phyloP scores from a whole-genome alignment of 352 stramenopile species.

The Globisporangium perplexum region DNA sequence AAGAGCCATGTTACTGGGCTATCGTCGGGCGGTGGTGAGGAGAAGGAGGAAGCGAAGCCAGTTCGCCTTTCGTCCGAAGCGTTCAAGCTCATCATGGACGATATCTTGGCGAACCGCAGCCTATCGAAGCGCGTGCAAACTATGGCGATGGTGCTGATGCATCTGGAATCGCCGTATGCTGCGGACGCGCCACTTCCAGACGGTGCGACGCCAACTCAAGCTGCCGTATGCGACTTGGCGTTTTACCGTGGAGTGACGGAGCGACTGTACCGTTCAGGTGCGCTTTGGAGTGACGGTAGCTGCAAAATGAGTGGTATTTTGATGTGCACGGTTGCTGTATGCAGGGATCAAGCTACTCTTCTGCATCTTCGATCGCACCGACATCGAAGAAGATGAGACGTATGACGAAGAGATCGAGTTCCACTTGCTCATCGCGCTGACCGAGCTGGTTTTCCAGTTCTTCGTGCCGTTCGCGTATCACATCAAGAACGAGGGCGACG shows the following conservation, averaged over 20 bases:
- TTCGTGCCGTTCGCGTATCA: slow-evolving; percentile 38
- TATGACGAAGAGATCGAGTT: slow-evolving; percentile 76
- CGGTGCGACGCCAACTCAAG: slow-evolving; percentile 15
- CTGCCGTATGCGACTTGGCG: slow-evolving; percentile 21
- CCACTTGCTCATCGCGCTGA: slow-evolving; percentile 46
- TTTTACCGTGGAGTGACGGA: slow-evolving; percentile 33
- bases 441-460: slow-evolving; percentile 56
- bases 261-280: slow-evolving; percentile 39
- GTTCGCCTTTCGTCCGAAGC: slow-evolving; percentile 21
- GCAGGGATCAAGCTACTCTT: slow-evolving; percentile 57
- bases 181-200: slow-evolving; percentile 13
- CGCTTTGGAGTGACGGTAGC: slow-evolving; percentile 2
- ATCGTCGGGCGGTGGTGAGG: neutral
- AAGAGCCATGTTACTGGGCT: slow-evolving; percentile 1
- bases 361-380: slow-evolving; percentile 59
- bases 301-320: neutral
- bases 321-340: slow-evolving; percentile 2
- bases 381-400: slow-evolving; percentile 65
- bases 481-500: slow-evolving; percentile 14
- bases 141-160: slow-evolving; percentile 57
- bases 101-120: slow-evolving; percentile 42
- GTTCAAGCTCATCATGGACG: slow-evolving; percentile 34
- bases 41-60: slow-evolving; percentile 3
- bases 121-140: slow-evolving; percentile 50
- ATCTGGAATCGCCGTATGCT: slow-evolving; percentile 28